A percentile compares a stretch with the other conserved stretches of the same genome.
These are phyloP conservation scores for Alternaria ventricosa DNA, from an alignment of 2,329 filamentous ascomycete genomes.

Conservation along the genomic window DNA sequence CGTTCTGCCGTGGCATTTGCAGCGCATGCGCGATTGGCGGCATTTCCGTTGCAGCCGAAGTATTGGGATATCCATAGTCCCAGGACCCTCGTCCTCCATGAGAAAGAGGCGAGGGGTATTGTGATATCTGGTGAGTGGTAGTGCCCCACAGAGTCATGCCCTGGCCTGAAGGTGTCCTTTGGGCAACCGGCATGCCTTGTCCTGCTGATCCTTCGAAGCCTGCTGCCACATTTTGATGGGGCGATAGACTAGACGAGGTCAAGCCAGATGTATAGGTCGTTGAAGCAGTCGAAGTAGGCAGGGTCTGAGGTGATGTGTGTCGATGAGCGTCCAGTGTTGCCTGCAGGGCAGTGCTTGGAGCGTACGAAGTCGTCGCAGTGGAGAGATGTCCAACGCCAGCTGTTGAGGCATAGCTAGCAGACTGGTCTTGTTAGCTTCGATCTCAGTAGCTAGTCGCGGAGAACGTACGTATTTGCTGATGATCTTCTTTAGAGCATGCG, in stretches of 20 bases:
- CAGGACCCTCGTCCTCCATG: slow-evolving; percentile 43
- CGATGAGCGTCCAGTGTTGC: slow-evolving; percentile 56
- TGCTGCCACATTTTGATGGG: slow-evolving; percentile 51
- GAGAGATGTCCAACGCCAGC: slow-evolving; percentile 58
- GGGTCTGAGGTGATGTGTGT: slow-evolving; percentile 57
- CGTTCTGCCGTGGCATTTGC: slow-evolving; percentile 43
- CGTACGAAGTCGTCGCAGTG: slow-evolving; percentile 41
- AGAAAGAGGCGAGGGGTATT: slow-evolving; percentile 40
- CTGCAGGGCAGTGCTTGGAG: slow-evolving; percentile 55
- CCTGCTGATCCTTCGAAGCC: slow-evolving; percentile 48
- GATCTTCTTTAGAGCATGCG: slow-evolving; percentile 91
- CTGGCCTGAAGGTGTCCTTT: slow-evolving; percentile 42
- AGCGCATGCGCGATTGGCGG: slow-evolving; percentile 38
- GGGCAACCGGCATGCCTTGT: slow-evolving; percentile 42
- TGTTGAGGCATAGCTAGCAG: slow-evolving; percentile 73
- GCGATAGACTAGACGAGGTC: slow-evolving; percentile 54
- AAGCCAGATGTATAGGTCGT: slow-evolving; percentile 53
- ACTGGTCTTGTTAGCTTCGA: slow-evolving; percentile 56
- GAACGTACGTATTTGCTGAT: slow-evolving; percentile 88
- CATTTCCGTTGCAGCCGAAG: slow-evolving; percentile 33
- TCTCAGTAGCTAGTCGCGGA: slow-evolving; percentile 19
- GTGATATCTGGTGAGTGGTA: slow-evolving; percentile 40
- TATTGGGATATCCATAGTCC: slow-evolving; percentile 47
- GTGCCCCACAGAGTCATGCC: slow-evolving; percentile 46
- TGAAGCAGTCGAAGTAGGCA: slow-evolving; percentile 53